A percentile compares a stretch with the other conserved stretches of the same genome.
Evolutionary conservation across 257 asterid genomes (phyloP).

Genomic region (Thymus mandschuricus): DNA sequence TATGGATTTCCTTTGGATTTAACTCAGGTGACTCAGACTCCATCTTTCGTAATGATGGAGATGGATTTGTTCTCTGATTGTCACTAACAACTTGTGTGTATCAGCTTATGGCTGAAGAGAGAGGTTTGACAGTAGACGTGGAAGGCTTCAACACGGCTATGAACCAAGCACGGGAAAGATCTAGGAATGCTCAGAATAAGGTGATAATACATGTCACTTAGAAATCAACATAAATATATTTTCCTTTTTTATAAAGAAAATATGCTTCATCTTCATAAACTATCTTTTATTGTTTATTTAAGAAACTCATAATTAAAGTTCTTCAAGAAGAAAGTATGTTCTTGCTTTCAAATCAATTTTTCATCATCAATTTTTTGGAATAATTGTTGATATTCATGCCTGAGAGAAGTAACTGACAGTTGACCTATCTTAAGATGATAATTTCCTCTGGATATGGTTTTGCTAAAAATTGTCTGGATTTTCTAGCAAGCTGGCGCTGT

Average conservation of each 20-base stretch:
- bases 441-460: conserved; percentile 20
- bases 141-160: conserved; percentile 73
- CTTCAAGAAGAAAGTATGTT: not conserved
- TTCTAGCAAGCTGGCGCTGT: conserved; percentile 75
- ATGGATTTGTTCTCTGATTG: conserved; percentile 18
- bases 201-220: conserved; percentile 40
- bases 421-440: not conserved
- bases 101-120: conserved; percentile 98
- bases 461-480: conserved; percentile 27
- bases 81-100: conserved; percentile 31
- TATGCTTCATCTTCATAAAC: conserved; percentile 5
- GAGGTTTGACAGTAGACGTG: conserved; percentile 80
- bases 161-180: conserved; percentile 90
- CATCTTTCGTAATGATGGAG: not conserved
- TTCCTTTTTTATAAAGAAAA: not conserved
- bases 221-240: not conserved
- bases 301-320: not conserved
- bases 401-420: conserved; percentile 22
- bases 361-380: not conserved
- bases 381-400: conserved; percentile 9
- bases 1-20: conserved; percentile 96
- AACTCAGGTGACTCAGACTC: conserved; percentile 70
- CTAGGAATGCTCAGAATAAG: conserved; percentile 94
- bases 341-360: not conserved
- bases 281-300: not conserved